A percentile compares a stretch with the other conserved stretches of the same genome.
Conservation (phyloP, 208 protist species). For the Leishmania guyanensis region DNA sequence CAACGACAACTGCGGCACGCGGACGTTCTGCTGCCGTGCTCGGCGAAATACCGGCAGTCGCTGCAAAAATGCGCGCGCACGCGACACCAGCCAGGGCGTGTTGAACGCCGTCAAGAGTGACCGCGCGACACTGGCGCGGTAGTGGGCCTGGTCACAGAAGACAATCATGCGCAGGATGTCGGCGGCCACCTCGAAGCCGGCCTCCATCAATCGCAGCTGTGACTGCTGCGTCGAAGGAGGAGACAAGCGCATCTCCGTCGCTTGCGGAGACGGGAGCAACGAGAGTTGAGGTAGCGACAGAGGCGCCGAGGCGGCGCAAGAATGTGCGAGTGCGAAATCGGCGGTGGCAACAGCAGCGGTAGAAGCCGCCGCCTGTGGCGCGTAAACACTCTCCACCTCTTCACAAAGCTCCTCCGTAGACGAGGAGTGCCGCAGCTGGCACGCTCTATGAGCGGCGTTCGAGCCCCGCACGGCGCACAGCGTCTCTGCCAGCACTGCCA, state of each 20-base stretch:
- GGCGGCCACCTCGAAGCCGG: slow-evolving; percentile 42
- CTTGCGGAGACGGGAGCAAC: neutral
- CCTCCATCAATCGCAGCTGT: neutral
- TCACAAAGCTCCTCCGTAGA: slow-evolving; percentile 10
- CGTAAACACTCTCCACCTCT: slow-evolving; percentile 28
- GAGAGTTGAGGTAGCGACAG: neutral
- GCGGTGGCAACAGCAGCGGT: neutral
- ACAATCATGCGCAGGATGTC: slow-evolving; percentile 81
- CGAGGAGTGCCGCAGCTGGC: neutral
- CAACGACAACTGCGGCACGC: slow-evolving; percentile 43
- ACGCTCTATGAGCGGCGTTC: neutral
- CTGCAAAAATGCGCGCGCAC: slow-evolving; percentile 46
- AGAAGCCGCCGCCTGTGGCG: slow-evolving; percentile 11
- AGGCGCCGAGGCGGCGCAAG: neutral
- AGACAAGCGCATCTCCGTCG: neutral
- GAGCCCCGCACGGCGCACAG: slow-evolving; percentile 21
- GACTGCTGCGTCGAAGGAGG: neutral
- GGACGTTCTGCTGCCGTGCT: slow-evolving; percentile 11
- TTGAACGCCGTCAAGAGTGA: slow-evolving; percentile 51
- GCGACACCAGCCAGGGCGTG: slow-evolving; percentile 19
- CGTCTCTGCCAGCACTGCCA: slow-evolving; percentile 28
- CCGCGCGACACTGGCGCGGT: slow-evolving; percentile 49
- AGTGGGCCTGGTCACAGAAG: slow-evolving; percentile 80
- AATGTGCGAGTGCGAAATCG: neutral
- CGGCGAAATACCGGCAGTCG: slow-evolving; percentile 44